Conservation (phyloP, 495 filamentous ascomycete species). For the Chaetomium fimeti region DNA sequence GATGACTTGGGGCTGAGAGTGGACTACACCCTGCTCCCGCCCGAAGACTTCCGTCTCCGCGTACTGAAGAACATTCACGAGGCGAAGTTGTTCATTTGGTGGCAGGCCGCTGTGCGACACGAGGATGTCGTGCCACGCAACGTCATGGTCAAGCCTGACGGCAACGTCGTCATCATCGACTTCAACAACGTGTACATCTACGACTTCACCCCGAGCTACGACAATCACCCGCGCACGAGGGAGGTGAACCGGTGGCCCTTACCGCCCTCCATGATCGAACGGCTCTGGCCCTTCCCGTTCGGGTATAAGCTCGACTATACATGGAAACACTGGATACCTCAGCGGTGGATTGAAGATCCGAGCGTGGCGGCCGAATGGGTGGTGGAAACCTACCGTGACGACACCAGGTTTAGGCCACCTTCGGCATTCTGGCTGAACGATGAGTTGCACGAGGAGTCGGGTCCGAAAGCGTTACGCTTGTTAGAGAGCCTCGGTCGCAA, state of each 20-base stretch:
- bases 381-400: background rate
- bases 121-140: background rate
- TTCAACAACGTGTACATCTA: conserved; percentile 9
- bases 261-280: background rate
- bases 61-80: conserved; percentile 1
- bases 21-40: background rate
- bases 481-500: conserved; percentile 6
- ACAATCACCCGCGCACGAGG: background rate
- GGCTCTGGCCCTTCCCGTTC: background rate
- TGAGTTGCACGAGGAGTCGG: background rate
- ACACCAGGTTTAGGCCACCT: background rate
- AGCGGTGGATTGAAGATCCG: background rate
- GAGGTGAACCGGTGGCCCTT: background rate
- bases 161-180: conserved; percentile 7
- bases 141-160: conserved; percentile 12
- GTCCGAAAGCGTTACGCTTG: background rate
- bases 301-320: background rate
- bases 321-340: background rate
- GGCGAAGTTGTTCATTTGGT: background rate
- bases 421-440: background rate
- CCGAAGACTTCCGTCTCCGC: conserved; percentile 3
- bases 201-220: background rate
- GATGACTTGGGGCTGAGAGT: background rate
- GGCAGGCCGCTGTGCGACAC: background rate
- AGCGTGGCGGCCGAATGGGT: conserved; percentile 1